Evolutionary conservation across 192 early-diverging fungal genomes (phyloP), one percentile per base, ranked within the genome.

Genomic region (Obelidium mucronatum): DNA sequence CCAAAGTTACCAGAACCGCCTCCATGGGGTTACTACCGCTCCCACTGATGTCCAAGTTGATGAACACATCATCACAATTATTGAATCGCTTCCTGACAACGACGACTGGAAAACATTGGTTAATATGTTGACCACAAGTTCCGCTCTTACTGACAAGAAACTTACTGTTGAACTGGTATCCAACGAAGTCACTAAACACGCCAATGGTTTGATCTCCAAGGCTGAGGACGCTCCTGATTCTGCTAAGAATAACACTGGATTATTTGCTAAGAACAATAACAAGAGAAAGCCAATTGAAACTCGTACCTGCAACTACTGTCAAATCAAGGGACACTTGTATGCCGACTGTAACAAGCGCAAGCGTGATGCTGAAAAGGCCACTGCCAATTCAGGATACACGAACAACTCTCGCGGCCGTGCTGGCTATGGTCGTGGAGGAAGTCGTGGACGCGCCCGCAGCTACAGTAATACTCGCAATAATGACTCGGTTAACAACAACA

Each of bases 41-140:
- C n/a, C 51, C 13, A 59, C 56, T 33, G 24, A 5, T 13, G n/a
- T 5, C 11, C 56, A 59, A 24, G 24, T 24, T 13, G 56, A 59
- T 13, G 56, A 59, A 33, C 56, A 59, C 56, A 59, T 59, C 24
- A n/a, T 59, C 56, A 13, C n/a, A 4, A 59, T 59, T n/a, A 5
- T 59, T 59, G 56, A n/a, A 13, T 59, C 56, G 5, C 31, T 59
- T 5, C 56, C 56, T 13, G 56, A 4, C 4, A 6, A 4, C 4
- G 31, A 59, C n/a, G 31, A 59, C 56, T 59, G 56, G 56, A 59
- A 33, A 59, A 24, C 31, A 24, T 33, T 59, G 24, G 31, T 59
- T n/a, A 44, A 5, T 17, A 44, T 44, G 42, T 59, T 59, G 31
- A 13, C 8, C 11, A 13, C 56, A 59, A 59, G 4, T 4, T 59